phyloP scores from a whole-genome alignment of 2,329 filamentous ascomycete genomes.

The Diaporthe velutina region DNA sequence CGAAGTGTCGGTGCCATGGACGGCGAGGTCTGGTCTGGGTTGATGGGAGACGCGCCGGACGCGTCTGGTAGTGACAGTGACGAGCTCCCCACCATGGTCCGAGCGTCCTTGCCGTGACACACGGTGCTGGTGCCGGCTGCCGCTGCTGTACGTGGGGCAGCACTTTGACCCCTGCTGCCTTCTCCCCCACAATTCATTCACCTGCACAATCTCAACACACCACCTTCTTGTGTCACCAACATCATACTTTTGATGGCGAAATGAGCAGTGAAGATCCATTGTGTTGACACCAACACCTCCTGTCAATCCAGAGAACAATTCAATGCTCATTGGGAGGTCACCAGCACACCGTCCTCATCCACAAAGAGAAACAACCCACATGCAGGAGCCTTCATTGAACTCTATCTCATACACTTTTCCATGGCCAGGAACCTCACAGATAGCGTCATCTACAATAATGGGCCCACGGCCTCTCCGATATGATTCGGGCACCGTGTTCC shows the following conservation, averaged over 20 bases:
- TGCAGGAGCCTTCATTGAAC: background rate
- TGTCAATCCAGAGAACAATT: background rate
- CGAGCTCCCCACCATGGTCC: background rate
- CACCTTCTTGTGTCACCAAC: background rate
- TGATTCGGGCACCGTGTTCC: background rate
- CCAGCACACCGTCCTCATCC: background rate
- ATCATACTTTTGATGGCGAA: constrained; percentile 11
- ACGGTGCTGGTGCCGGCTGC: background rate
- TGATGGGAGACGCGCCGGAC: constrained; percentile 18
- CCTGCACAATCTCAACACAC: constrained; percentile 1
- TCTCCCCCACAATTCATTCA: constrained; percentile 28
- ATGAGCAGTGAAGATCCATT: background rate
- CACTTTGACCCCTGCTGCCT: background rate
- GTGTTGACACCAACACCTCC: background rate
- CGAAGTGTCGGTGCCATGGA: background rate
- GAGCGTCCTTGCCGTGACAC: background rate
- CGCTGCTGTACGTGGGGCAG: background rate
- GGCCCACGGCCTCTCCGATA: background rate
- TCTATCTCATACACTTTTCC: background rate
- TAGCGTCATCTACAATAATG: background rate
- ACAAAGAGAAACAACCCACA: background rate
- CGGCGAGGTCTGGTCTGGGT: background rate
- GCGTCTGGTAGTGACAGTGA: constrained; percentile 1
- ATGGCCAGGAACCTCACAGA: background rate
- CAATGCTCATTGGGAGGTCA: background rate